Evolutionary conservation across 2,329 filamentous ascomycete genomes (phyloP).

Genomic region (Dothideomycetes sp.): DNA sequence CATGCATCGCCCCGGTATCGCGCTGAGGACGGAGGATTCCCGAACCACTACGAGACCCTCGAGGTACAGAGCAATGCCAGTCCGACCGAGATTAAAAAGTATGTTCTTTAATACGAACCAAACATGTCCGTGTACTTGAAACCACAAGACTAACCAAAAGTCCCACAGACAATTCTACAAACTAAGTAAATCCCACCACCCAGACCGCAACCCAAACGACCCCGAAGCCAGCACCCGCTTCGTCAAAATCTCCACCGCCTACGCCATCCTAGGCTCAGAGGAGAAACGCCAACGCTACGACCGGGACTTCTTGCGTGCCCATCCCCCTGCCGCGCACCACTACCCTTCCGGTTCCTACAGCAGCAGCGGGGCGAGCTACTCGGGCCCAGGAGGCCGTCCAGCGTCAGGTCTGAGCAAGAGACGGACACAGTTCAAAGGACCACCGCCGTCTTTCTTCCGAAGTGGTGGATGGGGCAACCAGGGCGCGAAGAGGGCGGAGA

Average conservation of each 20-base stretch:
- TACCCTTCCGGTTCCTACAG: constrained; percentile 46
- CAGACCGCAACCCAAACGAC: constrained; percentile 75
- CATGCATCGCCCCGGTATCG: constrained; percentile 30
- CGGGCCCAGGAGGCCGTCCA: constrained; percentile 51
- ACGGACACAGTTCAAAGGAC: constrained; percentile 66
- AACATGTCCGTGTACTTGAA: background rate
- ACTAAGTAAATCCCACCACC: constrained; percentile 86
- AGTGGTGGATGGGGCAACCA: constrained; percentile 67
- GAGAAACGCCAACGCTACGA: constrained; percentile 75
- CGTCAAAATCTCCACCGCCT: constrained; percentile 74
- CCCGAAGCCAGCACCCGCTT: constrained; percentile 64
- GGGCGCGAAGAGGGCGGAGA: constrained; percentile 43
- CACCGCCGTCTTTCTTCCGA: constrained; percentile 80
- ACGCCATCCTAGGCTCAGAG: constrained; percentile 61
- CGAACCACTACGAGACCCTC: constrained; percentile 74
- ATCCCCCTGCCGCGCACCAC: constrained; percentile 17
- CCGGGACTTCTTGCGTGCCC: constrained; percentile 45
- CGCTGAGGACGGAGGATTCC: constrained; percentile 24
- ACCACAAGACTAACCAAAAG: background rate
- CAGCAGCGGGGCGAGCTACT: constrained; percentile 36
- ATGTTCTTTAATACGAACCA: constrained; percentile 6
- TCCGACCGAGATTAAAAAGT: constrained; percentile 76
- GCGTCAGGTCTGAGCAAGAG: constrained; percentile 72
- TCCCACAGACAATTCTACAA: constrained; percentile 57
- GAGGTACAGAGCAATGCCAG: constrained; percentile 60